Evolutionary conservation across 805 yeast species (phyloP).

Genomic region (Debaryomyces maramus): DNA sequence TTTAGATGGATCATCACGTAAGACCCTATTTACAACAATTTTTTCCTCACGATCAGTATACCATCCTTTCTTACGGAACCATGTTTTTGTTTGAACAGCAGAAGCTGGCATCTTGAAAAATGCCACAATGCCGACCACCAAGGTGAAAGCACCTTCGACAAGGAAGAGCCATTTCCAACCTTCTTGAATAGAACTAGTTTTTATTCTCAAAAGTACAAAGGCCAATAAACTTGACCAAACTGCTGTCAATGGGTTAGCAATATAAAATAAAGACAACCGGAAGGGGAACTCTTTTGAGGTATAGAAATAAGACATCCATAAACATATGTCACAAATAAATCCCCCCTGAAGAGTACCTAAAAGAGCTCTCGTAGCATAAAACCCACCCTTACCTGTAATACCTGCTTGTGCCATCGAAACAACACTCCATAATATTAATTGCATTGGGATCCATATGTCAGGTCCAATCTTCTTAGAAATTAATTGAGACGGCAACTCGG

Average conservation of each 20-base stretch:
- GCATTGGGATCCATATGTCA: conserved; percentile 61
- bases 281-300: conserved; percentile 57
- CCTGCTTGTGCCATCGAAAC: conserved; percentile 55
- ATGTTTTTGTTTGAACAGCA: conserved; percentile 51
- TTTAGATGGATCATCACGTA: conserved; percentile 30
- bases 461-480: conserved; percentile 65
- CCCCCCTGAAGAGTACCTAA: conserved; percentile 68
- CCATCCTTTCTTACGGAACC: conserved; percentile 48
- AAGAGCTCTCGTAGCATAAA: conserved; percentile 49
- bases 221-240: conserved; percentile 28
- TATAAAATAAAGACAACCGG: conserved; percentile 59
- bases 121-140: conserved; percentile 48
- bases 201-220: conserved; percentile 18
- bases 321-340: conserved; percentile 61
- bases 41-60: conserved; percentile 25
- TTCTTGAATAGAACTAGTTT: conserved; percentile 13
- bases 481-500: conserved; percentile 67
- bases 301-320: conserved; percentile 69
- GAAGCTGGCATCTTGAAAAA: conserved; percentile 56
- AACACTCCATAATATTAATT: conserved; percentile 55
- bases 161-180: conserved; percentile 67
- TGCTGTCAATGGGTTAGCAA: conserved; percentile 50
- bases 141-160: conserved; percentile 61
- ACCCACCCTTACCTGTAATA: conserved; percentile 41
- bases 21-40: conserved; percentile 25